A percentile compares a stretch with the other conserved stretches of the same genome.
Evolutionary conservation across 352 stramenopile genomes (phyloP).

Genomic region (Aphanomyces stellatus): DNA sequence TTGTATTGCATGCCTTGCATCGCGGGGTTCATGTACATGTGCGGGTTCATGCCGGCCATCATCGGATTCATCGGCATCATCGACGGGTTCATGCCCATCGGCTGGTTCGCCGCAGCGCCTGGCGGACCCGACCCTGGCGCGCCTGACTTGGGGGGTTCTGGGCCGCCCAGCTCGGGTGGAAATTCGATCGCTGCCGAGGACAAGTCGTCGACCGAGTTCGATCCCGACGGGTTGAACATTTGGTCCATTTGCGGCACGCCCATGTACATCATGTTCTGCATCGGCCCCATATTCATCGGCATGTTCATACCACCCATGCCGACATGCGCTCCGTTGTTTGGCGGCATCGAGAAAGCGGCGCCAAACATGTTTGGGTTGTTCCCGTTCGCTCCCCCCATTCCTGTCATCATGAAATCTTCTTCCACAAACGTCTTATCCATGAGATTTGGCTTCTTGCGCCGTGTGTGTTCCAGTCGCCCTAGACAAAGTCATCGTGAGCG

Average conservation of each 20-base stretch:
- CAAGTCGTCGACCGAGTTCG: constrained; percentile 1
- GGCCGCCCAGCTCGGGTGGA: background rate
- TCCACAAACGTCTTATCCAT: constrained; percentile 11
- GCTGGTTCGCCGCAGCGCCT: no score
- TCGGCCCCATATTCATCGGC: constrained; percentile 4
- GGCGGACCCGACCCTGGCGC: background rate
- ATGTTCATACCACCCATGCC: constrained; percentile 2
- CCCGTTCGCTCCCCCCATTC: constrained; percentile 1
- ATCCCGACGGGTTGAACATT: background rate
- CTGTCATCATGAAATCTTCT: constrained; percentile 11
- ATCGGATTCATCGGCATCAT: constrained; percentile 17
- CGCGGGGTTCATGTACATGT: constrained; percentile 10
- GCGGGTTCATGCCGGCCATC: constrained; percentile 11
- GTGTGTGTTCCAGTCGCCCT: background rate
- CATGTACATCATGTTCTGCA: constrained; percentile 13
- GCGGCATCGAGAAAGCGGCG: constrained; percentile 2
- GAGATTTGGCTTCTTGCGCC: background rate
- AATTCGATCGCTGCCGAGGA: background rate
- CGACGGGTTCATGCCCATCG: background rate
- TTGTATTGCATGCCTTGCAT: constrained; percentile 3
- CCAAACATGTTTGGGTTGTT: constrained; percentile 9
- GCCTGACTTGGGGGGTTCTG: background rate
- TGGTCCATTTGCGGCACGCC: background rate
- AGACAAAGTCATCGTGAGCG: background rate
- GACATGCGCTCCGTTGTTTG: background rate